Percentiles rank a stretch among this genome's conserved stretches.
Conservation (phyloP, 2,329 filamentous ascomycete species). For the Colletotrichum eleusines region DNA sequence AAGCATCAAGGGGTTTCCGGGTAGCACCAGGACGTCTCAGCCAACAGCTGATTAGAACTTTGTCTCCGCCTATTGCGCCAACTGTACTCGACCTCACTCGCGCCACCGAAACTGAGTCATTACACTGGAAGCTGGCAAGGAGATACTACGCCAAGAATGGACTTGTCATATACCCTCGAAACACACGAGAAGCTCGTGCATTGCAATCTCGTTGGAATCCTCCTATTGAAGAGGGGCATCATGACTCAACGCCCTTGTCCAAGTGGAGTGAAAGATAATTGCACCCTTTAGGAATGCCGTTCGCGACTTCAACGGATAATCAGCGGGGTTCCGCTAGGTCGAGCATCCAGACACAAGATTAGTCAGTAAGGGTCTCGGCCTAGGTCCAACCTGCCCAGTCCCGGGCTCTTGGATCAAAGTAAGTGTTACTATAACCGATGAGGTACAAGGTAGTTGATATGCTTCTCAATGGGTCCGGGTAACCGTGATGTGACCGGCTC, state of each 20-base stretch:
- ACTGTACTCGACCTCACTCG: background rate
- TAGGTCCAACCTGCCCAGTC: background rate
- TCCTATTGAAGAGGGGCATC: background rate
- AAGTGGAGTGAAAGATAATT: background rate
- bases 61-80: constrained; percentile 4
- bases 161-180: background rate
- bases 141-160: background rate
- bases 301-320: background rate
- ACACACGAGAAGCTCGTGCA: background rate
- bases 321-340: background rate
- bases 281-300: background rate
- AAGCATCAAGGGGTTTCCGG: constrained; percentile 35
- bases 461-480: background rate
- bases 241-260: background rate
- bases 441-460: background rate
- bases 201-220: too few relatives aligned
- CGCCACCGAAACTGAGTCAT: background rate
- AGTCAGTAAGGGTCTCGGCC: background rate
- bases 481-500: background rate
- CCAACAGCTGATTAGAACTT: background rate
- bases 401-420: background rate
- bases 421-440: background rate
- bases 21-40: constrained; percentile 14
- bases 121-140: background rate
- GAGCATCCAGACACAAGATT: background rate